Percentiles rank a stretch among this genome's conserved stretches.
phyloP scores from a whole-genome alignment of 495 filamentous ascomycete species.

The Collariella sp. region DNA sequence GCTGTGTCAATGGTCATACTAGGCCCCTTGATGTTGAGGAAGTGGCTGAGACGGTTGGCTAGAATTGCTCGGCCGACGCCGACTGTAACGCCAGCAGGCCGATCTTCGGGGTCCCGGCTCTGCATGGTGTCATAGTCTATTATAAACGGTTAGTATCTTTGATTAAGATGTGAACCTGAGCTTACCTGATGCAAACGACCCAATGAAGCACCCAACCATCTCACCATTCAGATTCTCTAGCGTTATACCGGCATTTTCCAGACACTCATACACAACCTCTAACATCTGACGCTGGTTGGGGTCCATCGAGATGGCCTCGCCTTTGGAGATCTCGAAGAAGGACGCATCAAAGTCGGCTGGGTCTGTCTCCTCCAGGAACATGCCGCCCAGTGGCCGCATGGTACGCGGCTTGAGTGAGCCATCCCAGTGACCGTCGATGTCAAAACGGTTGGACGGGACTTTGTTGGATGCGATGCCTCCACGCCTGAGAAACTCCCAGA shows the following conservation, averaged over 20 bases:
- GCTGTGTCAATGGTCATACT: constrained; percentile 36
- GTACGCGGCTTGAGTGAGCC: constrained; percentile 11
- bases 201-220: constrained; percentile 69
- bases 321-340: constrained; percentile 8
- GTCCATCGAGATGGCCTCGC: constrained; percentile 35
- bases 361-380: constrained; percentile 10
- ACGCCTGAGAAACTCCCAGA: constrained; percentile 10
- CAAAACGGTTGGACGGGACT: constrained; percentile 5
- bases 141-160: too few species aligned
- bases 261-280: constrained; percentile 67
- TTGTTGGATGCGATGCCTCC: constrained; percentile 5
- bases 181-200: constrained; percentile 46
- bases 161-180: too few species aligned
- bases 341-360: constrained; percentile 8
- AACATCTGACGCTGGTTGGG: constrained; percentile 50
- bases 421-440: constrained; percentile 8
- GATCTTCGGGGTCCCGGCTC: constrained; percentile 16
- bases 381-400: constrained; percentile 11
- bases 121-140: constrained; percentile 52
- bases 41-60: constrained; percentile 44
- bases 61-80: constrained; percentile 27
- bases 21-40: constrained; percentile 38
- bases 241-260: constrained; percentile 68
- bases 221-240: constrained; percentile 60
- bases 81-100: constrained; percentile 18